Evolutionary conservation across 257 asterid species (phyloP).

Genomic region (Gardenia jasminoides): DNA sequence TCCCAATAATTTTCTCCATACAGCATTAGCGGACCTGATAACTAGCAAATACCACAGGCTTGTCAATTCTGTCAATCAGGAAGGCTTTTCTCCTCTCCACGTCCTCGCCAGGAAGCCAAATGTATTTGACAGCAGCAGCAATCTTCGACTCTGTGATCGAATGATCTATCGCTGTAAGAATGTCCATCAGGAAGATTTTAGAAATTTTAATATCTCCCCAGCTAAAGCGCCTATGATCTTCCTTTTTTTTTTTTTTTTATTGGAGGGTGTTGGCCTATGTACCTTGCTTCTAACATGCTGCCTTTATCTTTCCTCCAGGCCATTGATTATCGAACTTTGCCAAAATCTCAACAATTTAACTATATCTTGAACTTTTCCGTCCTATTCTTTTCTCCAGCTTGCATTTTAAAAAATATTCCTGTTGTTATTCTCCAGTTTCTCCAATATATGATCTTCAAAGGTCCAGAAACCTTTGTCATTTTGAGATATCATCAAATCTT

Average conservation of each 20-base stretch:
- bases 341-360: background rate
- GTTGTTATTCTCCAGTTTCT: background rate
- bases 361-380: too few relatives aligned
- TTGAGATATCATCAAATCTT: background rate
- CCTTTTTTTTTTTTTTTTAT: background rate
- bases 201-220: too few relatives aligned
- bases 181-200: background rate
- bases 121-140: constrained; percentile 41
- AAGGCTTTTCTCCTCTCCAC: constrained; percentile 54
- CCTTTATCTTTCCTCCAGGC: background rate
- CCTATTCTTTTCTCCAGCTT: background rate
- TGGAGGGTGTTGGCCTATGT: background rate
- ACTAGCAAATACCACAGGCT: constrained; percentile 20
- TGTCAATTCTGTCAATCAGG: constrained; percentile 27
- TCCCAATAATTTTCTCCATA: constrained; percentile 3
- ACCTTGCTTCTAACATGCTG: background rate
- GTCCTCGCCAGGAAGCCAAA: constrained; percentile 49
- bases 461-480: background rate
- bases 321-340: background rate
- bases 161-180: constrained; percentile 43
- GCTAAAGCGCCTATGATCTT: background rate
- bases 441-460: background rate
- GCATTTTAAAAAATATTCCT: background rate
- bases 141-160: constrained; percentile 30
- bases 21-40: constrained; percentile 42